phyloP scores from a whole-genome alignment of 768 basidiomycete species.

The Mycena galericulata region DNA sequence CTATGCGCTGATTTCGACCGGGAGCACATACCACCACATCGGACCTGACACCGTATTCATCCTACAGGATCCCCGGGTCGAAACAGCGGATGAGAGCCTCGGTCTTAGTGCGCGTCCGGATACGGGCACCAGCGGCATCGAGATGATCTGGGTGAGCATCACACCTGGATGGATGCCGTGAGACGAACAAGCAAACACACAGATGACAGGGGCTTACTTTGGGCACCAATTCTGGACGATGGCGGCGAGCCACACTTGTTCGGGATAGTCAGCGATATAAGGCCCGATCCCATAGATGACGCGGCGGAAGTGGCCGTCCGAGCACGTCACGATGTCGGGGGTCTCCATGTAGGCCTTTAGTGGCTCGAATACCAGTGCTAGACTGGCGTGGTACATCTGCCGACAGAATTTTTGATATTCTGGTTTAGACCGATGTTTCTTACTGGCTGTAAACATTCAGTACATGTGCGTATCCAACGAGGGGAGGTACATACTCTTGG shows the following conservation, averaged over 20 bases:
- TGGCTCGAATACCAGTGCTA: not conserved
- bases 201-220: not conserved
- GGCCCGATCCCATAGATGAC: not conserved
- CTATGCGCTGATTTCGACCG: not conserved
- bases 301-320: not conserved
- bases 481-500: conserved; percentile 42
- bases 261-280: not conserved
- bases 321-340: not conserved
- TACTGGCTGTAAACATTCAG: conserved; percentile 25
- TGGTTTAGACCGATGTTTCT: conserved; percentile 29
- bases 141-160: not conserved
- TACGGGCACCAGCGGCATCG: not conserved
- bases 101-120: not conserved
- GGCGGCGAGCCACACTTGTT: not conserved
- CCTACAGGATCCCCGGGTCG: not conserved
- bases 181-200: not conserved
- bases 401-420: conserved; percentile 37
- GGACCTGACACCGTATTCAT: not conserved
- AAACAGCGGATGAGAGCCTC: not conserved
- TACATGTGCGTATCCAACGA: too few species aligned
- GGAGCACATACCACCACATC: not conserved
- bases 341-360: not conserved
- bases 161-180: not conserved
- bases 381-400: conserved; percentile 37
- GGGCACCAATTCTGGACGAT: not conserved